These are phyloP conservation scores for Microcos paniculata DNA, from an alignment of 345 rosid species.

Conservation along the genomic window DNA sequence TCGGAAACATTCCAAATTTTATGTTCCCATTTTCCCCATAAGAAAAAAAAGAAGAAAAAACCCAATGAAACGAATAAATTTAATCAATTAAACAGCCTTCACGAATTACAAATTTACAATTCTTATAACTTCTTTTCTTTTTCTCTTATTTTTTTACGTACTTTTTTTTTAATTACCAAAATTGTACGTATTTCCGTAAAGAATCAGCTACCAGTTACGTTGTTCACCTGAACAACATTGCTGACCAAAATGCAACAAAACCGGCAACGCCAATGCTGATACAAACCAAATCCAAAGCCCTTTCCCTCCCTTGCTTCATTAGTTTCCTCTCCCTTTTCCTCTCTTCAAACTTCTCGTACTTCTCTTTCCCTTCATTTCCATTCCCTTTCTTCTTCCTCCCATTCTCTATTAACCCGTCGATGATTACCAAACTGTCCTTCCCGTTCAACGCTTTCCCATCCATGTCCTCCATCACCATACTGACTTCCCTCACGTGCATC, in stretches of 20 bases:
- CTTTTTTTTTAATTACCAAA: too few species aligned
- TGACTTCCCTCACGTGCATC: constrained; percentile 68
- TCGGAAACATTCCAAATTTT: too few species aligned
- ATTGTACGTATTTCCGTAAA: too few species aligned
- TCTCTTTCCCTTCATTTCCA: constrained; percentile 14
- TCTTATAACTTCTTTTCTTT: too few species aligned
- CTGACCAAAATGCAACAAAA: constrained; percentile 57
- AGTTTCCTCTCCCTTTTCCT: constrained; percentile 42
- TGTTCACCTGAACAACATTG: constrained; percentile 40
- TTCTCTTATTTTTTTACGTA: too few species aligned
- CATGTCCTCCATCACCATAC: constrained; percentile 71
- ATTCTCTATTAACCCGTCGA: constrained; percentile 40
- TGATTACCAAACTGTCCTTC: constrained; percentile 60
- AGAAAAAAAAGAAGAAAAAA: too few species aligned
- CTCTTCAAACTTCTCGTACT: constrained; percentile 41
- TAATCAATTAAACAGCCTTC: too few species aligned
- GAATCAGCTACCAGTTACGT: too few species aligned
- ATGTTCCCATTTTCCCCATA: too few species aligned
- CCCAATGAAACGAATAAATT: too few species aligned
- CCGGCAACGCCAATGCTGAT: constrained; percentile 36
- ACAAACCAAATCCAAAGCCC: constrained; percentile 30
- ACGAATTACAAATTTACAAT: too few species aligned
- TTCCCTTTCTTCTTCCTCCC: constrained; percentile 24
- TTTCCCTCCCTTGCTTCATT: constrained; percentile 34
- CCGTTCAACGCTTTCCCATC: constrained; percentile 73